These are phyloP conservation scores for Aspergillus sp. DNA, from an alignment of 2,329 filamentous ascomycete genomes.

Conservation along the genomic window DNA sequence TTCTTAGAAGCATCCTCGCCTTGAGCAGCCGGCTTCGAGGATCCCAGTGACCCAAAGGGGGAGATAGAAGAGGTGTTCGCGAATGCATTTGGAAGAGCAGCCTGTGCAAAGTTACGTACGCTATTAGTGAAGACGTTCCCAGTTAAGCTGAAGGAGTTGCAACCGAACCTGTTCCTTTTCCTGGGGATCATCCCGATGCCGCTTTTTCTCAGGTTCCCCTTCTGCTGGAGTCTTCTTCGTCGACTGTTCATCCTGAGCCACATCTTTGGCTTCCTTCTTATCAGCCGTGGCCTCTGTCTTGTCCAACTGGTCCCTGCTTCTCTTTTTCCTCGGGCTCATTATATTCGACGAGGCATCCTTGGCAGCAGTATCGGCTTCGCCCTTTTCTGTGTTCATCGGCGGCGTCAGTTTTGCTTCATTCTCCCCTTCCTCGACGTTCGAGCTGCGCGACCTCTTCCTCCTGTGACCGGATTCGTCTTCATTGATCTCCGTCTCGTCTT, in stretches of 20 bases:
- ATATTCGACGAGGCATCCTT: slow-evolving; percentile 10
- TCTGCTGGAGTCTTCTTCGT: slow-evolving; percentile 12
- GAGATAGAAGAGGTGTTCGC: slow-evolving; percentile 37
- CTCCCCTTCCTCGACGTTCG: slow-evolving; percentile 23
- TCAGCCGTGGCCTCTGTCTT: slow-evolving; percentile 22
- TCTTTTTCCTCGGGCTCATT: slow-evolving; percentile 36
- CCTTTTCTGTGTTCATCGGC: slow-evolving; percentile 1
- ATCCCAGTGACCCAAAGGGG: slow-evolving; percentile 32
- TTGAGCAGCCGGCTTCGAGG: slow-evolving; percentile 19
- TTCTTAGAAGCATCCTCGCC: slow-evolving; percentile 13
- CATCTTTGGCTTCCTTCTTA: slow-evolving; percentile 11
- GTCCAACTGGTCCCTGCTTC: slow-evolving; percentile 37
- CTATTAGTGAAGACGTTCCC: too few species aligned
- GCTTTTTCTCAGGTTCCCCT: slow-evolving; percentile 36
- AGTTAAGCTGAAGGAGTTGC: too few species aligned
- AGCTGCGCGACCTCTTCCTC: slow-evolving; percentile 38
- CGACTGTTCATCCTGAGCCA: slow-evolving; percentile 6
- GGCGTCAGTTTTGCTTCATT: neutral
- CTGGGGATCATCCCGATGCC: slow-evolving; percentile 35
- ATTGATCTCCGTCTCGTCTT: slow-evolving; percentile 20
- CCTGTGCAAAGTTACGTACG: slow-evolving; percentile 15
- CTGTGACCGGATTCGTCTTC: slow-evolving; percentile 24
- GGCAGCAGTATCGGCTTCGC: slow-evolving; percentile 10
- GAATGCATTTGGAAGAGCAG: slow-evolving; percentile 32
- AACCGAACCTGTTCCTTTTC: slow-evolving; percentile 21